Evolutionary conservation across 805 yeast species (phyloP), one percentile per base, ranked within the genome.

Genomic region (Yarrowia yakushimensis): DNA sequence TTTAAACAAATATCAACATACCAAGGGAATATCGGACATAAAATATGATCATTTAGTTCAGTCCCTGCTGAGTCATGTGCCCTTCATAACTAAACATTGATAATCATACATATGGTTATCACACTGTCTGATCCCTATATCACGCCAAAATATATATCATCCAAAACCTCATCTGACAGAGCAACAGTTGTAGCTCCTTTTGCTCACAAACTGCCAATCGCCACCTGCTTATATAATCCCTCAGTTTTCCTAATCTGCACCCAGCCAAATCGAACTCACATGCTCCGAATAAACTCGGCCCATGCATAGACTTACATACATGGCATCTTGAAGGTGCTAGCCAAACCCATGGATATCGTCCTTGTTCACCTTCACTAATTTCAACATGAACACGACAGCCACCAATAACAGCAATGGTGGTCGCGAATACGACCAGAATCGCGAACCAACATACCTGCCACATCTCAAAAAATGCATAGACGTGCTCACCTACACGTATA

Each of bases 401-500:
- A 20, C 22, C 31, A 33, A 18, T 22, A 23, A 9, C 30, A 13
- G 41, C 30, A 18, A n/a, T n/a, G n/a, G n/a, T n/a, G n/a, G 27
- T 1, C 37, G 27, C 17, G 37, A 46, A 7, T 31, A 27, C 30
- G 57, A 50, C 18, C 33, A 11, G 7, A 10, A 4, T 13, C 61
- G 48, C 28, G 61, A 55, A 20, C 46, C 61, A 9, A 55, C 61
- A 2, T 55, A 55, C 10, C 30, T 55, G 4, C 37, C 28, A 13
- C 36, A 39, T 28, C 48, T 55, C 17, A 55, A 39, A 31, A 55
- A 55, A 45, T 37, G 48, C 61, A 37, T 55, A 13, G 61, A 55
- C n/a, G 61, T 55, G 27, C 39, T 55, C 30, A 55, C 61, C 2
- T 55, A 55, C 48, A 55, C 61, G n/a, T 55, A 55, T 13, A 55